These are phyloP conservation scores for Colletotrichum siamense DNA, from an alignment of 2,329 filamentous ascomycete species.

Conservation along the genomic window DNA sequence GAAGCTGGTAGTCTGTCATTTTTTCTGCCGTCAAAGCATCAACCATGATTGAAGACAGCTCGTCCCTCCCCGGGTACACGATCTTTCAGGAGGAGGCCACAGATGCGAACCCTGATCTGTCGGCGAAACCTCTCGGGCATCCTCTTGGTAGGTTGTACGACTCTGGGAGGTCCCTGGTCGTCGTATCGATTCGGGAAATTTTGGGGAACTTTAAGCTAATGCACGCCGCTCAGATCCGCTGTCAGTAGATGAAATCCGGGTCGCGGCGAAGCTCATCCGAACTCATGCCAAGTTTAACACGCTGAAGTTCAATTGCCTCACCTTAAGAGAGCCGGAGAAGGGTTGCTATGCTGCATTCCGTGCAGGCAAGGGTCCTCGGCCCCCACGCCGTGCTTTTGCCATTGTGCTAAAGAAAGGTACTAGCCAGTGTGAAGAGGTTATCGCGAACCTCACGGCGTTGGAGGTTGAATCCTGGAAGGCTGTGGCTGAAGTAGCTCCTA, in stretches of 20 bases:
- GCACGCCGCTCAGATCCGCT: constrained; percentile 50
- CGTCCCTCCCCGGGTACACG: constrained; percentile 49
- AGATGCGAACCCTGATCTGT: constrained; percentile 38
- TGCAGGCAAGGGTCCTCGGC: constrained; percentile 49
- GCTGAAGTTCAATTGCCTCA: constrained; percentile 65
- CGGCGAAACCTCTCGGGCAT: constrained; percentile 36
- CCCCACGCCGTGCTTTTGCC: constrained; percentile 54
- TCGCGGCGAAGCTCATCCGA: constrained; percentile 54
- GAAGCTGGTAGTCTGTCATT: background rate
- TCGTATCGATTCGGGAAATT: background rate
- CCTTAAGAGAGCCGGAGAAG: constrained; percentile 70
- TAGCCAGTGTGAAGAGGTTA: constrained; percentile 44
- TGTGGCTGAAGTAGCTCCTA: constrained; percentile 50
- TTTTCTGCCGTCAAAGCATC: constrained; percentile 18
- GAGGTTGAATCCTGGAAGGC: constrained; percentile 51
- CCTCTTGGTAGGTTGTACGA: constrained; percentile 37
- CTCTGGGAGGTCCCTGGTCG: background rate
- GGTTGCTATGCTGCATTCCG: constrained; percentile 67
- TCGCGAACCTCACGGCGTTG: constrained; percentile 52
- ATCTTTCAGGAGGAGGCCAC: constrained; percentile 48
- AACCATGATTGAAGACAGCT: constrained; percentile 46
- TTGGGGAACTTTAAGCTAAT: background rate
- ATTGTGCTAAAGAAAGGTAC: constrained; percentile 50
- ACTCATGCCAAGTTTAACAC: constrained; percentile 37
- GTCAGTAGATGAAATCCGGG: constrained; percentile 57